Conservation (phyloP, 768 basidiomycete genomes). For the Hygrophoropsis aurantiaca region DNA sequence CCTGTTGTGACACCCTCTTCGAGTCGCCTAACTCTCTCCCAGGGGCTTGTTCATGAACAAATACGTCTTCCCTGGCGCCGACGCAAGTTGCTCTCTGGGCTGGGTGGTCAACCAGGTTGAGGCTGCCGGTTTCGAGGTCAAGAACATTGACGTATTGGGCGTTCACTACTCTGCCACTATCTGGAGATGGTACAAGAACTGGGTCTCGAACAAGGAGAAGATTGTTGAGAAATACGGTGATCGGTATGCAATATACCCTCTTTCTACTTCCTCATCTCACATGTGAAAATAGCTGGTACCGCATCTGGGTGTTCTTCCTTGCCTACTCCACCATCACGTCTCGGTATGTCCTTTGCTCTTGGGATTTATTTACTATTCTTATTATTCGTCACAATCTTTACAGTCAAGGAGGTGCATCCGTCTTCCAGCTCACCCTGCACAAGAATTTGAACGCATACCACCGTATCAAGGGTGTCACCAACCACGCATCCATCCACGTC, state of each 20-base stretch:
- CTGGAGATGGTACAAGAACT: slow-evolving; percentile 95
- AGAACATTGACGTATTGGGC: slow-evolving; percentile 94
- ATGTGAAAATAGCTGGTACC: slow-evolving; percentile 57
- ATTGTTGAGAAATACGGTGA: slow-evolving; percentile 90
- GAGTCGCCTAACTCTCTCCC: slow-evolving; percentile 45
- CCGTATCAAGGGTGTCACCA: slow-evolving; percentile 80
- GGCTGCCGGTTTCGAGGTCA: slow-evolving; percentile 92
- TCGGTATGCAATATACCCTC: slow-evolving; percentile 30
- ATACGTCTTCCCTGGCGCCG: slow-evolving; percentile 98
- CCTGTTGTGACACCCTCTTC: slow-evolving; percentile 20
- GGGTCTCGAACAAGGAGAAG: slow-evolving; percentile 90
- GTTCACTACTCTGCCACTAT: slow-evolving; percentile 95
- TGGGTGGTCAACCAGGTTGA: slow-evolving; percentile 93
- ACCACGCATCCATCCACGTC: slow-evolving; percentile 79
- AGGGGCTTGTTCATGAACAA: slow-evolving; percentile 98
- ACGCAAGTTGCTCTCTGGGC: slow-evolving; percentile 91
- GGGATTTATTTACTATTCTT: background rate
- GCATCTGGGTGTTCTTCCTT: slow-evolving; percentile 97
- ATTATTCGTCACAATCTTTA: slow-evolving; percentile 4
- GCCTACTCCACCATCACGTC: slow-evolving; percentile 86
- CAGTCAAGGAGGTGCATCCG: slow-evolving; percentile 85
- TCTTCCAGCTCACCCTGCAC: slow-evolving; percentile 97
- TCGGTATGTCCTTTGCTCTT: slow-evolving; percentile 49
- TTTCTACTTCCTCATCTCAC: slow-evolving; percentile 14
- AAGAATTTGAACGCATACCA: slow-evolving; percentile 98